A percentile compares a stretch with the other conserved stretches of the same genome.
These are phyloP conservation scores for Saxispiralis lemnorum DNA, from an alignment of 495 filamentous ascomycete genomes.

Conservation along the genomic window DNA sequence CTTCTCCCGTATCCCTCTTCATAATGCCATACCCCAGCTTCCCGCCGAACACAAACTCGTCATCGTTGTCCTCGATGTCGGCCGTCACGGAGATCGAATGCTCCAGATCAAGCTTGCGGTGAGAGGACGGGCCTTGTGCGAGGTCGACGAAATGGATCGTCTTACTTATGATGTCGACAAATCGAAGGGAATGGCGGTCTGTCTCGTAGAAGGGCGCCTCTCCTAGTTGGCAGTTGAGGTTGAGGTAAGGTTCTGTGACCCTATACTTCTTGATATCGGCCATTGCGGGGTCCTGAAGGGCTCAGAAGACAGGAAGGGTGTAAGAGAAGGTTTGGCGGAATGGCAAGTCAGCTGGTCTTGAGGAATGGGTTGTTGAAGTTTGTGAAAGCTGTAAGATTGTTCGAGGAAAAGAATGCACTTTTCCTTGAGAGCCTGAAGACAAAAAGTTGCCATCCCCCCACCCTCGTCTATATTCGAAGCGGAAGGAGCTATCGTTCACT, in stretches of 20 bases:
- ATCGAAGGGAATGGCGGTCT: constrained; percentile 53
- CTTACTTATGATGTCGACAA: constrained; percentile 74
- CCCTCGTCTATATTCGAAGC: too few relatives aligned
- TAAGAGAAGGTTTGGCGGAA: too few relatives aligned
- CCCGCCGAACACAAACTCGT: constrained; percentile 55
- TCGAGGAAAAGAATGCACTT: too few relatives aligned
- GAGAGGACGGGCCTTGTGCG: constrained; percentile 40
- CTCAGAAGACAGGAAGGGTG: too few relatives aligned
- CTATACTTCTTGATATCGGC: constrained; percentile 20
- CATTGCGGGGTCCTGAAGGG: constrained; percentile 16
- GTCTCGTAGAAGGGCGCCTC: constrained; percentile 72
- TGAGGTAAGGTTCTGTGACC: constrained; percentile 49
- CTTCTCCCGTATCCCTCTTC: constrained; percentile 45
- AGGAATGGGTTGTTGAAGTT: too few relatives aligned
- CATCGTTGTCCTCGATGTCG: constrained; percentile 54
- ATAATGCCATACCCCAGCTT: constrained; percentile 67
- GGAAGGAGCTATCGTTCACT: too few relatives aligned
- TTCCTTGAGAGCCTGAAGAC: too few relatives aligned
- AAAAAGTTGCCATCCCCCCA: too few relatives aligned
- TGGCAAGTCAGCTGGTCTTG: too few relatives aligned
- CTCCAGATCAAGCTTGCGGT: constrained; percentile 45
- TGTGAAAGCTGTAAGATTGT: too few relatives aligned
- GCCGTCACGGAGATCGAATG: constrained; percentile 58
- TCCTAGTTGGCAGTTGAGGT: constrained; percentile 54
- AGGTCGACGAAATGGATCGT: constrained; percentile 59